phyloP scores from a whole-genome alignment of 805 yeast species.

The Tetrapisispora arboricola region DNA sequence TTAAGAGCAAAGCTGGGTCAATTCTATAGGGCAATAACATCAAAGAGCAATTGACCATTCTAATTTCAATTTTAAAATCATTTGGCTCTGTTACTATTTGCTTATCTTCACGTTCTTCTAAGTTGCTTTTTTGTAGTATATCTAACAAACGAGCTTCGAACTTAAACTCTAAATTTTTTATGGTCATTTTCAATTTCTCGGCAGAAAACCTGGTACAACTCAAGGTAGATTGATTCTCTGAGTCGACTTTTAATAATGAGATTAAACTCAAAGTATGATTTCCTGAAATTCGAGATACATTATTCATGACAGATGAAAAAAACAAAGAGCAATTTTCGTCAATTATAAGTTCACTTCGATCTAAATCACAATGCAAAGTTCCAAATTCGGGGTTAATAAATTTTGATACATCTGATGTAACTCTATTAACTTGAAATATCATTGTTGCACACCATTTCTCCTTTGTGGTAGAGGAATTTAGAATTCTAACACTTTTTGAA shows the following conservation, averaged over 20 bases:
- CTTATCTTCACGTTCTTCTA: neutral
- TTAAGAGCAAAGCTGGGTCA: conserved; percentile 42
- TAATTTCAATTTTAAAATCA: conserved; percentile 12
- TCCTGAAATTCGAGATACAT: no score
- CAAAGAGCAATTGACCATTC: conserved; percentile 41
- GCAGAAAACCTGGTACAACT: conserved; percentile 31
- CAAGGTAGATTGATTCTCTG: conserved; percentile 28
- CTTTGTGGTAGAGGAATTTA: conserved; percentile 20
- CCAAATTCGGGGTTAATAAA: conserved; percentile 15
- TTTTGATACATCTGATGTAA: conserved; percentile 8
- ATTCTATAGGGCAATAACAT: conserved; percentile 58
- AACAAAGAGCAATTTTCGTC: no score
- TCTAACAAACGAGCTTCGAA: conserved; percentile 53
- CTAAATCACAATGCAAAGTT: conserved; percentile 5
- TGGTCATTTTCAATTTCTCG: conserved; percentile 32
- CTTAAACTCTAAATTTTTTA: conserved; percentile 41
- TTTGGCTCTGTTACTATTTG: neutral
- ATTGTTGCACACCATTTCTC: conserved; percentile 11
- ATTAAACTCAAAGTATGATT: no score
- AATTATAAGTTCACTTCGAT: conserved; percentile 5
- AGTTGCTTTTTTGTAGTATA: neutral
- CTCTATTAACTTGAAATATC: conserved; percentile 9
- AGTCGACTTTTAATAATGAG: no score
- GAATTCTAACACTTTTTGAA: conserved; percentile 19
- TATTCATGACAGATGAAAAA: no score